Evolutionary conservation across 257 asterid species (phyloP), one percentile per base, ranked within the genome.

Genomic region (Prunella vulgaris): DNA sequence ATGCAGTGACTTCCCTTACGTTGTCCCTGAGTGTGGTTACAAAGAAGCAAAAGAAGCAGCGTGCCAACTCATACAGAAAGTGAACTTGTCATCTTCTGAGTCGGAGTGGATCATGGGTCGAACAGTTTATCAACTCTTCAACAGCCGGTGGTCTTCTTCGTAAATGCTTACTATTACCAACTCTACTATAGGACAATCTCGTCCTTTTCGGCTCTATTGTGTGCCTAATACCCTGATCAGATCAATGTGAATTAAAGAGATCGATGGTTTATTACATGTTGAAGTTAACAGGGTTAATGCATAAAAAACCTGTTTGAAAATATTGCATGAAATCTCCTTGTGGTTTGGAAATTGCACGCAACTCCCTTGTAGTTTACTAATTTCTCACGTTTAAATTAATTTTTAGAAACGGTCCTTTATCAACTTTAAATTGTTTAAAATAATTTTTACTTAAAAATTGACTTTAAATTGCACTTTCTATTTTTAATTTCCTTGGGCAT

Each of bases 1-100:
- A 30, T 78, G 86, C 88, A 88, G 96, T 60, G 93, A 90, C 81
- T 90, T 90, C 60, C 97, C 97, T 13, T 91, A 21, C 3, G 83
- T 88, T 9, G 86, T 88, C 15, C 24, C 95, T 1, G 96, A 90
- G 60, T 87, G 96, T 25, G 93, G 96, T 38, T 91, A 88, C 69
- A 84, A 84, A 82, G 92, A 81, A 86, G 89, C 90, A 44, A 86
- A 86, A 76, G 90, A 85, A 74, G 96, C 85, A 12, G 83, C 63
- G 60, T 14, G 15, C 65, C 75, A 66, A 54, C 81, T 90, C 35
- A 71, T 79, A 32, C 73, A 82, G 61, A 82, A 75, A 52, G 86
- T 77, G 12, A 52, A 59, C 42, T 68, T 86, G 48, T 80, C 92
- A 25, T 52, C 92, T 30, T 68, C 87, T 7, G 88, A 87, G 46